Base-by-base conservation (phyloP, 352 stramenopile species). In the Globisporangium apiculatum region DNA sequence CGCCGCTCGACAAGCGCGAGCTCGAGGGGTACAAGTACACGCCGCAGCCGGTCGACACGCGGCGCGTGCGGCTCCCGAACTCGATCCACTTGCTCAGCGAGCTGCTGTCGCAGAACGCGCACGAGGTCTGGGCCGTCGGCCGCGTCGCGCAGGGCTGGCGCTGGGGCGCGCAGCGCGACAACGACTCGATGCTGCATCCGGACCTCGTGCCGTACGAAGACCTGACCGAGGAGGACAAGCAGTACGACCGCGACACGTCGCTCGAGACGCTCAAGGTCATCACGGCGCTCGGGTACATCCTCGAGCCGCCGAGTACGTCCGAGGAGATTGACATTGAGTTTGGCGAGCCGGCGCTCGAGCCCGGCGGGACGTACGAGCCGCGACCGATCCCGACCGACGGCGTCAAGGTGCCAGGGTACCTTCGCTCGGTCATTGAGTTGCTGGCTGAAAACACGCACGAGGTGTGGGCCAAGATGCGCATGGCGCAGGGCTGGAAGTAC, bases 21-120 rank as follows among this genome's bases (percentile, higher is more conserved):
- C 51, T 88, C n/a, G 75, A 87, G 60, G 79, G 81, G 0, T 88
- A 88, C 72, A 91, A 89, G 67, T 89, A 91, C 70, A 79, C 68
- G 15, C 82, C 82, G 0, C 68, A 84, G 52, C 82, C 79, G 1
- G 60, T 86, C 3, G 72, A 91, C 52, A 89, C 76, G n/a, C 67
- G 51, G 8, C 68, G 63, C n/a, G 78, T 89, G 64, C 73, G 76
- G 3, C 61, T 91, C 11, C 79, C 82, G 0, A 81, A 83, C 52
- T 85, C 73, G 0, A 74, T 89, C 42, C 81, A 76, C 48, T 52
- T 86, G 37, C 61, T 91, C 15, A 68, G 72, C 0, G 82, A 91
- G 45, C 62, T 91, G 48, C 58, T 91, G 6, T 83, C 81, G 10
- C 81, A 91, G 41, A 87, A 91, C 48, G 79, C 81, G 10, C 81